These are phyloP conservation scores for Myochromella boudieri DNA, from an alignment of 768 basidiomycete species.

Conservation along the genomic window DNA sequence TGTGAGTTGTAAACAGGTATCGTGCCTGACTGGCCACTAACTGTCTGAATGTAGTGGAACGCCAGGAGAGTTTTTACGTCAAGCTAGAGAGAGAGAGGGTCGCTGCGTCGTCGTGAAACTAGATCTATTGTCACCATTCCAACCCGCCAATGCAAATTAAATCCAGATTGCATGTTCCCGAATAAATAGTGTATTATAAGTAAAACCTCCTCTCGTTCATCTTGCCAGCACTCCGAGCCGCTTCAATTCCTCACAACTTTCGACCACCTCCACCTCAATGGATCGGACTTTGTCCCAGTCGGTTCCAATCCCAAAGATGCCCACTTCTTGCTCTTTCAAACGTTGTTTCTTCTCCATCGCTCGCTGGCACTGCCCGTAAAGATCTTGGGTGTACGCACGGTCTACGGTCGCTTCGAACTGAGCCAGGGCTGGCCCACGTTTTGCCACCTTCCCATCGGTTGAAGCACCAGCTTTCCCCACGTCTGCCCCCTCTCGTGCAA, in stretches of 20 bases:
- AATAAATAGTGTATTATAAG: slow-evolving; percentile 22
- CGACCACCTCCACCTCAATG: slow-evolving; percentile 69
- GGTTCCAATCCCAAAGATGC: slow-evolving; percentile 88
- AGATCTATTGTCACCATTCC: slow-evolving; percentile 3
- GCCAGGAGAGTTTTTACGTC: slow-evolving; percentile 84
- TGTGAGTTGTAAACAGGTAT: slow-evolving; percentile 49
- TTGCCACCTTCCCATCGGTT: slow-evolving; percentile 20
- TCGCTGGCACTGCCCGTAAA: slow-evolving; percentile 71
- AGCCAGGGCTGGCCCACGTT: slow-evolving; percentile 41
- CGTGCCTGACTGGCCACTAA: not conserved
- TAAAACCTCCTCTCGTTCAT: slow-evolving; percentile 28
- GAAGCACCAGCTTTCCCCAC: slow-evolving; percentile 28
- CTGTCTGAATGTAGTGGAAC: slow-evolving; percentile 54
- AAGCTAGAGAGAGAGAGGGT: slow-evolving; percentile 70
- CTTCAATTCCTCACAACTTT: slow-evolving; percentile 78
- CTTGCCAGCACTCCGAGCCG: slow-evolving; percentile 51
- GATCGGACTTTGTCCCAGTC: slow-evolving; percentile 86
- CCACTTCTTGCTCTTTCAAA: slow-evolving; percentile 72
- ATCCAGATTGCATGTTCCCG: slow-evolving; percentile 11
- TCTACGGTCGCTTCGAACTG: slow-evolving; percentile 83
- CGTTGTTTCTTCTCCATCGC: slow-evolving; percentile 68
- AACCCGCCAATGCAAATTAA: slow-evolving; percentile 13
- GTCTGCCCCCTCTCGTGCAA: slow-evolving; percentile 51
- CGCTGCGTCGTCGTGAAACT: slow-evolving; percentile 21
- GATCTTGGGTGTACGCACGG: slow-evolving; percentile 64